Conservation (phyloP, 768 basidiomycete genomes). For the Collybiopsis luxurians region DNA sequence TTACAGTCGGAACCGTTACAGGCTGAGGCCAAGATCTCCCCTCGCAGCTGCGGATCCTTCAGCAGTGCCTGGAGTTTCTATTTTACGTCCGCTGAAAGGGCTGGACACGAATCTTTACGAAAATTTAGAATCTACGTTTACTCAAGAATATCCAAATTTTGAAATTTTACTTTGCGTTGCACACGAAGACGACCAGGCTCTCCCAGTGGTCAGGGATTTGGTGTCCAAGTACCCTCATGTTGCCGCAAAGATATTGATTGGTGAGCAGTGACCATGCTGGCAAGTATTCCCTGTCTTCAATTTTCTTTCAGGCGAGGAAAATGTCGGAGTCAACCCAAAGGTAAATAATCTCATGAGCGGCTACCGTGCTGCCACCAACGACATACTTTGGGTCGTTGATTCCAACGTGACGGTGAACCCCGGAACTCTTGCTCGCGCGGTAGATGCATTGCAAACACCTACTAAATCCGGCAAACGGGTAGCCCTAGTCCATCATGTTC, state of each 20-base stretch:
- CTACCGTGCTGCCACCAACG: slow-evolving; percentile 76
- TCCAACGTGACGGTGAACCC: slow-evolving; percentile 85
- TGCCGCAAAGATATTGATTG: slow-evolving; percentile 69
- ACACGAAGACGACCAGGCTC: slow-evolving; percentile 84
- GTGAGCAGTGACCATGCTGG: slow-evolving; percentile 37
- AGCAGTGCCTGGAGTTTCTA: slow-evolving; percentile 82
- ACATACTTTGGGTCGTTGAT: slow-evolving; percentile 96
- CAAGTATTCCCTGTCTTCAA: not conserved
- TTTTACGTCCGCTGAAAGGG: slow-evolving; percentile 92
- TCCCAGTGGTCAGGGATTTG: slow-evolving; percentile 78
- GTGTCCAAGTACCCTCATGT: slow-evolving; percentile 77
- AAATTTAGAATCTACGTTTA: slow-evolving; percentile 92
- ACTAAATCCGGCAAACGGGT: slow-evolving; percentile 48
- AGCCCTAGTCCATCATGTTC: slow-evolving; percentile 93
- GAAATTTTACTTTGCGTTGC: slow-evolving; percentile 92
- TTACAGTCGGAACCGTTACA: slow-evolving; percentile 72
- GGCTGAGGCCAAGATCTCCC: slow-evolving; percentile 61
- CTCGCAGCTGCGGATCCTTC: slow-evolving; percentile 43
- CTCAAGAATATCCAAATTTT: slow-evolving; percentile 87
- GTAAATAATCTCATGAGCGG: slow-evolving; percentile 93
- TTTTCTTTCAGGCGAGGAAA: slow-evolving; percentile 60
- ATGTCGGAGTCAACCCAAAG: slow-evolving; percentile 93
- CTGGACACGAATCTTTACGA: slow-evolving; percentile 95
- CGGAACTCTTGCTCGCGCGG: slow-evolving; percentile 79
- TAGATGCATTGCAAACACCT: slow-evolving; percentile 64